phyloP scores from a whole-genome alignment of 2,329 filamentous ascomycete genomes.

The Neonectria coccinea region DNA sequence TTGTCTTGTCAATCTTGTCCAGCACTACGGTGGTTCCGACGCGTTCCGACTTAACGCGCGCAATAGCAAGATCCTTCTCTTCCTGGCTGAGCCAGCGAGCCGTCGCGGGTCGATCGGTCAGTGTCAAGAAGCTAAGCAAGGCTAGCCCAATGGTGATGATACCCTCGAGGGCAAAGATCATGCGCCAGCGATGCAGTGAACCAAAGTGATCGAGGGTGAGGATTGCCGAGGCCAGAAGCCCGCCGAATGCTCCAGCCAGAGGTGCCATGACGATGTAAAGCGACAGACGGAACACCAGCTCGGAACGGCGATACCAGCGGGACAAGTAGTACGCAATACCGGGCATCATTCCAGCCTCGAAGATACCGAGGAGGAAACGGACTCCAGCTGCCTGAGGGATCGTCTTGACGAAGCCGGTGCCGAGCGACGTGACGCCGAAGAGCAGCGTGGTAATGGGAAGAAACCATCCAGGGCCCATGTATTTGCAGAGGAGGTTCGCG shows the following conservation, averaged over 20 bases:
- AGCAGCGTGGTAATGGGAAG: conserved; percentile 66
- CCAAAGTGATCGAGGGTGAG: conserved; percentile 68
- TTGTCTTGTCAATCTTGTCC: conserved; percentile 68
- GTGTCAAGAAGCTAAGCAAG: conserved; percentile 68
- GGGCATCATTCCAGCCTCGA: conserved; percentile 73
- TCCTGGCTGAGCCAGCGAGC: conserved; percentile 71
- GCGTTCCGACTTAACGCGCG: conserved; percentile 56
- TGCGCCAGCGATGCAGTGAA: conserved; percentile 68
- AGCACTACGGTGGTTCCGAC: conserved; percentile 65
- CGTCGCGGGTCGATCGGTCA: conserved; percentile 74
- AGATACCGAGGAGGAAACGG: conserved; percentile 69
- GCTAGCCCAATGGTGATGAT: conserved; percentile 66
- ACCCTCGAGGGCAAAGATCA: conserved; percentile 78
- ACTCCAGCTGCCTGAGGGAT: conserved; percentile 62
- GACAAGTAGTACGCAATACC: conserved; percentile 74
- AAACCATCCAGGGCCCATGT: conserved; percentile 72
- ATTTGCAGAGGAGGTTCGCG: conserved; percentile 70
- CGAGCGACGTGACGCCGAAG: conserved; percentile 69
- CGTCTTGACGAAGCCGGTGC: conserved; percentile 68
- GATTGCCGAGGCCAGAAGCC: conserved; percentile 71
- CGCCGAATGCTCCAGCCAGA: conserved; percentile 74
- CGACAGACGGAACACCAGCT: conserved; percentile 71
- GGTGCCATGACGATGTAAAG: conserved; percentile 74
- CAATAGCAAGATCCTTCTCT: conserved; percentile 71
- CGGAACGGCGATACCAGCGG: conserved; percentile 71